These are phyloP conservation scores for Rubroshorea leprosula DNA, from an alignment of 345 rosid species.

Conservation along the genomic window DNA sequence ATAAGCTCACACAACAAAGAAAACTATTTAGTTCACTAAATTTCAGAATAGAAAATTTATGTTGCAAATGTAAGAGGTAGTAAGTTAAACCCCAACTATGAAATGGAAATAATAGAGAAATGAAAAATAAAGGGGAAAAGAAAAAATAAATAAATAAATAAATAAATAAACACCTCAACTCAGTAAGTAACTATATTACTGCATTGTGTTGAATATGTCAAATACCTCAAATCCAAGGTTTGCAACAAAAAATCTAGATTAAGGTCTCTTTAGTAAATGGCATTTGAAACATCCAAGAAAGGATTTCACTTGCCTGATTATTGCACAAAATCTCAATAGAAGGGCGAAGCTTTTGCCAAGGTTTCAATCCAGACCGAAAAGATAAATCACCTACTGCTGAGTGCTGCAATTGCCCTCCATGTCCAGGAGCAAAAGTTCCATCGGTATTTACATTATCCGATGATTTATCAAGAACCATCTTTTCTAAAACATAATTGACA, in stretches of 20 bases:
- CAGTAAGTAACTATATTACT: neutral
- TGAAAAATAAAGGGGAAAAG: no score
- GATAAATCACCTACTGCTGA: slow-evolving; percentile 62
- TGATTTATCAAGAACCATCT: slow-evolving; percentile 84
- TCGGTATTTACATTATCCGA: slow-evolving; percentile 50
- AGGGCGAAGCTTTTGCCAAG: slow-evolving; percentile 80
- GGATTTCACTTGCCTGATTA: no score
- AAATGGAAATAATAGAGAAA: no score
- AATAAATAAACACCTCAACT: neutral
- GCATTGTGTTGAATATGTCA: neutral
- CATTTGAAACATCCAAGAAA: neutral
- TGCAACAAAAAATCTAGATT: neutral
- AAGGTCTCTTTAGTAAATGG: neutral
- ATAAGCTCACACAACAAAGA: no score
- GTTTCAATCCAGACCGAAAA: slow-evolving; percentile 58
- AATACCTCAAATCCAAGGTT: neutral
- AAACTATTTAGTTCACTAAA: no score
- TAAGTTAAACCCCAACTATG: no score
- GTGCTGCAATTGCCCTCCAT: slow-evolving; percentile 58
- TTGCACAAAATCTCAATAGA: slow-evolving; percentile 90
- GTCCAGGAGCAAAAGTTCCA: slow-evolving; percentile 55
- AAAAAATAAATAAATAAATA: no score
- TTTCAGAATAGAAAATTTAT: no score
- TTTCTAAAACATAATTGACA: slow-evolving; percentile 87
- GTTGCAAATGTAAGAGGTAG: no score